Evolutionary conservation across 78 protist genomes (phyloP).

Genomic region (Bodo saltans): DNA sequence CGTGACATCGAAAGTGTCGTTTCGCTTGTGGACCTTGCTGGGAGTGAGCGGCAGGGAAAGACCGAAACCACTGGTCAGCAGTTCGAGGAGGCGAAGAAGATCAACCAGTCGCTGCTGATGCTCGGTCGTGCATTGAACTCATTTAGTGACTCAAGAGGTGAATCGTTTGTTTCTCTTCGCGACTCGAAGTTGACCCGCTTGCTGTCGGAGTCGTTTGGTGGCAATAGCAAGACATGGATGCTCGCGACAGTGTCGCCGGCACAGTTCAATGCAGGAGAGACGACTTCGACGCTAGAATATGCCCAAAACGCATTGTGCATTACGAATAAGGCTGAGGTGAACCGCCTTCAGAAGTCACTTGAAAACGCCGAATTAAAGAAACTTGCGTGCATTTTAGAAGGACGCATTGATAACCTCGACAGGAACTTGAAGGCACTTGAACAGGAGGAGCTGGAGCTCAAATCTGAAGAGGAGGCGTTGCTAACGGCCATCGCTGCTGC

Average conservation of each 20-base stretch:
- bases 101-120: constrained; percentile 40
- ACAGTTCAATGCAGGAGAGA: constrained; percentile 10
- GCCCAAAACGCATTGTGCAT: constrained; percentile 13
- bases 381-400: too few relatives aligned
- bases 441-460: too few relatives aligned
- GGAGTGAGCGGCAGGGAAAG: constrained; percentile 45
- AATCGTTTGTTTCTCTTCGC: constrained; percentile 11
- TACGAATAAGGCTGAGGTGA: constrained; percentile 24
- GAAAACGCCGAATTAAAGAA: constrained; percentile 10
- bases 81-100: constrained; percentile 42
- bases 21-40: constrained; percentile 51
- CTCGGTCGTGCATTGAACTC: constrained; percentile 27
- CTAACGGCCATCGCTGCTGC: too few relatives aligned
- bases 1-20: neutral
- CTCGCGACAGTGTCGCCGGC: constrained; percentile 32
- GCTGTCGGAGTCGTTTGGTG: constrained; percentile 39
- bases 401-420: too few relatives aligned
- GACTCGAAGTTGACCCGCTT: constrained; percentile 47
- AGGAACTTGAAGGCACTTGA: too few relatives aligned
- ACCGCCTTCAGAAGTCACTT: neutral
- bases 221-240: constrained; percentile 27
- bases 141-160: neutral
- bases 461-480: too few relatives aligned
- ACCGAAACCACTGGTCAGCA: constrained; percentile 26
- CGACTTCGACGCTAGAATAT: constrained; percentile 16